Percentiles rank a stretch among this genome's conserved stretches.
phyloP scores from a whole-genome alignment of 345 rosid genomes.

The Eucalyptus erythrocorys region DNA sequence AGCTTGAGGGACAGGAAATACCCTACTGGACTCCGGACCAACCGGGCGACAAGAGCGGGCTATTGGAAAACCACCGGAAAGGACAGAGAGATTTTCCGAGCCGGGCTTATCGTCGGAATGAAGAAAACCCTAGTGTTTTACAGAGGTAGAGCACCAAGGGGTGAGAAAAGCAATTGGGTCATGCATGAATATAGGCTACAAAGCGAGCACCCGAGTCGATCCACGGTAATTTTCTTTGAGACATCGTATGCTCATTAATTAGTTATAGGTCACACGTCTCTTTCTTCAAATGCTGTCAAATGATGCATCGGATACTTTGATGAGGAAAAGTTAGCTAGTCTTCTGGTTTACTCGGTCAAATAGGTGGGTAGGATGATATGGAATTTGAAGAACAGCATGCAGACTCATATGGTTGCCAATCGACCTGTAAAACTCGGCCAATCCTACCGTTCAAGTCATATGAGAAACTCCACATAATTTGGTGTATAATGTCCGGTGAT shows the following conservation, averaged over 20 bases:
- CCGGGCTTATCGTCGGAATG: not conserved
- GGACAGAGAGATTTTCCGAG: not conserved
- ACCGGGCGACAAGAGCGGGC: not conserved
- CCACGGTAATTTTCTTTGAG: not conserved
- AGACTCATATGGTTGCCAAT: not conserved
- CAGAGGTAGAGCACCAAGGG: not conserved
- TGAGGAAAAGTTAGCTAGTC: not conserved
- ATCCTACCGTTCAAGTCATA: not conserved
- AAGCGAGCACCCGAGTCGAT: not conserved
- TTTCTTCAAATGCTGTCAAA: not conserved
- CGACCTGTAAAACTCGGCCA: not conserved
- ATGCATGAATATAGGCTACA: not conserved
- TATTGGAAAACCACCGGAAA: slow-evolving; percentile 1
- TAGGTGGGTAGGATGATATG: not conserved
- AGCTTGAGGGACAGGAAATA: not conserved
- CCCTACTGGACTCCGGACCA: not conserved
- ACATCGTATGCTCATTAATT: not conserved
- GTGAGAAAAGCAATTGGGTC: not conserved
- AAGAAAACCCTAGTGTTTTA: slow-evolving; percentile 1
- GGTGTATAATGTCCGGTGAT: not conserved
- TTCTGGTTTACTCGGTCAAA: not conserved
- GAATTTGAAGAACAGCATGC: not conserved
- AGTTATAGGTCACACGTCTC: not conserved
- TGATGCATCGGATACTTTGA: not conserved
- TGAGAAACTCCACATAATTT: not conserved